A percentile compares a stretch with the other conserved stretches of the same genome.
Evolutionary conservation across 208 protist genomes (phyloP).

Genomic region (Leptomonas seymouri): DNA sequence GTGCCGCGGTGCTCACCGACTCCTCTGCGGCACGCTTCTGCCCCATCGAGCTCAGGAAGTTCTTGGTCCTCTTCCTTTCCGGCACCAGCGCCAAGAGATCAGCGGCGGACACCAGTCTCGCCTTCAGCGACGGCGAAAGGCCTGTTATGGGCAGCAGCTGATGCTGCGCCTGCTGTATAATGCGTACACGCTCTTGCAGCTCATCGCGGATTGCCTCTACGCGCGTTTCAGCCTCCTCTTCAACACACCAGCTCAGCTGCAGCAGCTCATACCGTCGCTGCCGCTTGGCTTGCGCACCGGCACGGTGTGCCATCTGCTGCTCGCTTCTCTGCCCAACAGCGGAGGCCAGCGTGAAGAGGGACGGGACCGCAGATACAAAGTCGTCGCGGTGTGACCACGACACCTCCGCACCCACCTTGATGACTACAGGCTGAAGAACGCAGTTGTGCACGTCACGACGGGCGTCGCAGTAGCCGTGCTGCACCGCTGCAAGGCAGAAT

Average conservation of each 20-base stretch:
- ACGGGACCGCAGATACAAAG: conserved; percentile 61
- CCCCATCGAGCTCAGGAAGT: background rate
- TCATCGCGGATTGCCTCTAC: conserved; percentile 30
- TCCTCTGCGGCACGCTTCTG: background rate
- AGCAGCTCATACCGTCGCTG: conserved; percentile 34
- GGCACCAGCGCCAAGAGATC: conserved; percentile 8
- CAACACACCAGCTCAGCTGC: conserved; percentile 38
- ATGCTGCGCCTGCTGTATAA: conserved; percentile 21
- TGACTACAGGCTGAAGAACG: conserved; percentile 56
- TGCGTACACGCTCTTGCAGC: conserved; percentile 16
- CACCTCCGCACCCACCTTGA: conserved; percentile 65
- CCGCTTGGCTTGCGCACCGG: conserved; percentile 19
- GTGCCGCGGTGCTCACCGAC: background rate
- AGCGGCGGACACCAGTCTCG: conserved; percentile 11
- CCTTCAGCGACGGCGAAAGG: conserved; percentile 15
- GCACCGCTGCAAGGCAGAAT: conserved; percentile 45
- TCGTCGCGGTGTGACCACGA: conserved; percentile 35
- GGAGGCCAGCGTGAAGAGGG: conserved; percentile 47
- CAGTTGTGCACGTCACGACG: conserved; percentile 62
- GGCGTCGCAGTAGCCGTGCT: conserved; percentile 69
- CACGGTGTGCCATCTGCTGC: conserved; percentile 28
- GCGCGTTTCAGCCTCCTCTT: conserved; percentile 45
- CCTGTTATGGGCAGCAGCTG: conserved; percentile 1
- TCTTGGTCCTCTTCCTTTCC: background rate
- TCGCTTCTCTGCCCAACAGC: conserved; percentile 70